A percentile compares a stretch with the other conserved stretches of the same genome.
Evolutionary conservation across 2,329 filamentous ascomycete genomes (phyloP).

Genomic region (Fusarium globosum): DNA sequence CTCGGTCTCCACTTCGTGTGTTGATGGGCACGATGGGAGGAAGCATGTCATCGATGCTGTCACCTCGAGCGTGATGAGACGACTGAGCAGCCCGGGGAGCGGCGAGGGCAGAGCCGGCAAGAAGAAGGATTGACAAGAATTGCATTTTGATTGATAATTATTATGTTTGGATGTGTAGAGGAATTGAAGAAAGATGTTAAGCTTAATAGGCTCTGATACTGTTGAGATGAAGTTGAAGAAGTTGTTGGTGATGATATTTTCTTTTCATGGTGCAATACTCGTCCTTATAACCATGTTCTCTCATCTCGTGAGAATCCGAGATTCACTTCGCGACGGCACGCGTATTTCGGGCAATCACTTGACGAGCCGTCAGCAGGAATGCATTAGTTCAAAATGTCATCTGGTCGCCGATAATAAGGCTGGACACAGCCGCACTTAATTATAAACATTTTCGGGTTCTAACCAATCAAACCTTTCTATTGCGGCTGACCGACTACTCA

Average conservation of each 20-base stretch:
- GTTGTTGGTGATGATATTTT: not conserved
- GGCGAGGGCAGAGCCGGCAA: conserved; percentile 11
- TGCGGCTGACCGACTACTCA: not conserved
- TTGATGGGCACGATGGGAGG: conserved; percentile 24
- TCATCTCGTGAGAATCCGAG: not conserved
- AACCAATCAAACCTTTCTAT: not conserved
- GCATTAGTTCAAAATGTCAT: not conserved
- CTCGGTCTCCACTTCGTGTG: conserved; percentile 31
- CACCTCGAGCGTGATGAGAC: not conserved
- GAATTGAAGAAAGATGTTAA: not conserved
- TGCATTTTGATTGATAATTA: not conserved
- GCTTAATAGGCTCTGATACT: accelerated
- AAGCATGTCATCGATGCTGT: conserved; percentile 17
- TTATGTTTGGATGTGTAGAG: not conserved
- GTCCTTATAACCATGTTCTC: not conserved
- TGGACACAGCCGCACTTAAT: not conserved
- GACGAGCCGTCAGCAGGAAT: not conserved
- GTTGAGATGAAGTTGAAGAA: not conserved
- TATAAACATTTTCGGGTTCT: not conserved
- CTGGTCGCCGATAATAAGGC: not conserved
- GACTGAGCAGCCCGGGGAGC: conserved; percentile 4
- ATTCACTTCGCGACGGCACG: accelerated
- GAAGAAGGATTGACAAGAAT: not conserved
- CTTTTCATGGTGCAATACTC: not conserved
- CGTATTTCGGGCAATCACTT: not conserved